Evolutionary conservation across 768 basidiomycete genomes (phyloP).

Genomic region (Agrocybe pediades): DNA sequence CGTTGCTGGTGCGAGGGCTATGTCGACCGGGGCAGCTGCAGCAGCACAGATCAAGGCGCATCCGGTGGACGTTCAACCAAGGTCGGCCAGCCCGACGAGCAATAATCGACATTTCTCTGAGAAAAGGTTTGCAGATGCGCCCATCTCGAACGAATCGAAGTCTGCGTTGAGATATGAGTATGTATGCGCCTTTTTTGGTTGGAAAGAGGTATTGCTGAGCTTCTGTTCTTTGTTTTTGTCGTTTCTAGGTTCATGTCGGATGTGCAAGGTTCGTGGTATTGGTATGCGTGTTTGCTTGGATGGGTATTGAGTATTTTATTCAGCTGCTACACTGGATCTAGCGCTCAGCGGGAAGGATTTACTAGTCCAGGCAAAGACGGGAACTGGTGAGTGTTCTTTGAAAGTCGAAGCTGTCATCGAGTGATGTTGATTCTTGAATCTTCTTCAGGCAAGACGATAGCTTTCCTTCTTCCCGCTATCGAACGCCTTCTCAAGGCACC

Average conservation of each 20-base stretch:
- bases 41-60: neutral
- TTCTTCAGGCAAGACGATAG: conserved; percentile 62
- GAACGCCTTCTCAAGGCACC: conserved; percentile 56
- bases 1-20: neutral
- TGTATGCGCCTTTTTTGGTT: conserved; percentile 15
- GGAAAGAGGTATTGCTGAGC: neutral
- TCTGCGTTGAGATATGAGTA: conserved; percentile 44
- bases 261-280: conserved; percentile 39
- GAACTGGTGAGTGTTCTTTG: conserved; percentile 48
- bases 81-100: conserved; percentile 12
- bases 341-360: conserved; percentile 46
- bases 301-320: neutral
- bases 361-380: conserved; percentile 57
- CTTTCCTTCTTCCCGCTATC: conserved; percentile 75
- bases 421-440: neutral
- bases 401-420: neutral
- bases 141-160: conserved; percentile 43
- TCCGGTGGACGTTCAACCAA: conserved; percentile 8
- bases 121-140: conserved; percentile 30
- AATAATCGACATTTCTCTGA: conserved; percentile 29
- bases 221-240: neutral
- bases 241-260: conserved; percentile 47
- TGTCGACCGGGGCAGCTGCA: neutral
- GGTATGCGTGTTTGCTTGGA: neutral
- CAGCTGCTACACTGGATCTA: conserved; percentile 39